phyloP scores from a whole-genome alignment of 225 moss, liverwort and hornwort species.

The Ulota crispa region DNA sequence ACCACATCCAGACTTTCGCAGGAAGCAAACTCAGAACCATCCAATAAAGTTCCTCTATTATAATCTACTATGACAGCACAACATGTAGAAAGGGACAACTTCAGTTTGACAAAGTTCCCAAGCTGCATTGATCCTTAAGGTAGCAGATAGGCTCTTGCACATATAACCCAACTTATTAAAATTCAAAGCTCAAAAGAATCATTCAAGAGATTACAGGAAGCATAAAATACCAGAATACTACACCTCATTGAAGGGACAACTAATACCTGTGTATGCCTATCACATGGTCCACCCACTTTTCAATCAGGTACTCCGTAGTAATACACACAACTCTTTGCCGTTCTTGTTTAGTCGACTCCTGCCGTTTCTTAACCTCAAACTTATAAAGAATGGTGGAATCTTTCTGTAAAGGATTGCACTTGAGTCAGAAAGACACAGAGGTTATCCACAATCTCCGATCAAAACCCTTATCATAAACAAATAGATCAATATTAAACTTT shows the following conservation, averaged over 20 bases:
- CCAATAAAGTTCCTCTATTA: slow-evolving; percentile 1
- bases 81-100: background rate
- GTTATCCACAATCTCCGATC: background rate
- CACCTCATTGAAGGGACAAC: slow-evolving; percentile 5
- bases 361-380: slow-evolving; percentile 84
- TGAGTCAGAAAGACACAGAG: background rate
- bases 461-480: background rate
- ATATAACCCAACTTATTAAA: background rate
- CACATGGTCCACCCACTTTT: slow-evolving; percentile 90
- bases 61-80: background rate
- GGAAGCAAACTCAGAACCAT: background rate
- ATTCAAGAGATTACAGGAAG: slow-evolving; percentile 4
- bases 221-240: background rate
- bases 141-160: background rate
- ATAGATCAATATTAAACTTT: background rate
- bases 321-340: slow-evolving; percentile 75
- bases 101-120: background rate
- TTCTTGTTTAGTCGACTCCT: slow-evolving; percentile 74
- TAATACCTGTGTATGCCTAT: slow-evolving; percentile 90
- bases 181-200: background rate
- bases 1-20: slow-evolving; percentile 9
- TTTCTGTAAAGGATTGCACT: slow-evolving; percentile 49
- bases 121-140: background rate
- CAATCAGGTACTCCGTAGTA: slow-evolving; percentile 78
- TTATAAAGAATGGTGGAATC: slow-evolving; percentile 81